A percentile compares a stretch with the other conserved stretches of the same genome.
Conservation (phyloP, 768 basidiomycete species). For the Kwoniella heveanensis region DNA sequence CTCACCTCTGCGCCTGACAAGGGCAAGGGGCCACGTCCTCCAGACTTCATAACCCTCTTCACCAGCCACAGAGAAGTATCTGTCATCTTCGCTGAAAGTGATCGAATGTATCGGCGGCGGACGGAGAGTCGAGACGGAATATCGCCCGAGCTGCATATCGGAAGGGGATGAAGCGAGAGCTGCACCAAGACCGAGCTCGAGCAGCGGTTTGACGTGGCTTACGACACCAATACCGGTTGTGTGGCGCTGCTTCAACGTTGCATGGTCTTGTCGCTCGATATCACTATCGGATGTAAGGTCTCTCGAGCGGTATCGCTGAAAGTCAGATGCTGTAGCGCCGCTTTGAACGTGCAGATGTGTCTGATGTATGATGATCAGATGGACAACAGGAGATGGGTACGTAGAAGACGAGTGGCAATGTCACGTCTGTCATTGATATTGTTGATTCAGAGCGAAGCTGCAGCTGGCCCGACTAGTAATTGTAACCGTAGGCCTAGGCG, state of each 20-base stretch:
- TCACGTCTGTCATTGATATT: neutral
- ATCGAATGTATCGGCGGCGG: conserved; percentile 46
- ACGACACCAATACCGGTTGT: no score
- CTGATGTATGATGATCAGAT: no score
- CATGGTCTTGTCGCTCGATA: no score
- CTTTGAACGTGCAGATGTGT: no score
- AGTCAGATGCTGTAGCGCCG: no score
- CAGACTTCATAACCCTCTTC: conserved; percentile 53
- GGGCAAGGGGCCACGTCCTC: conserved; percentile 39
- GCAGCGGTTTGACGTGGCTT: no score
- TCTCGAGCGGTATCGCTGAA: no score
- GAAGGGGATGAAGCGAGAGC: no score
- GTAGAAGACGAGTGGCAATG: neutral
- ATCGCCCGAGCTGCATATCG: conserved; percentile 55
- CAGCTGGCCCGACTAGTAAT: neutral
- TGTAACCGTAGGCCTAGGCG: no score
- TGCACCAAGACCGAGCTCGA: no score
- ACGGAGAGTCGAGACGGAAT: conserved; percentile 50
- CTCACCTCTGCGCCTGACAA: conserved; percentile 45
- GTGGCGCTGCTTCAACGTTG: no score
- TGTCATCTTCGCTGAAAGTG: conserved; percentile 43
- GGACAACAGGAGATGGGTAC: neutral
- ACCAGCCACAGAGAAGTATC: conserved; percentile 47
- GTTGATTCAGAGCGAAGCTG: neutral
- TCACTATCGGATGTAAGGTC: no score